Conservation (phyloP, 2,329 filamentous ascomycete genomes). For the Ceratocystis diversiconidia region DNA sequence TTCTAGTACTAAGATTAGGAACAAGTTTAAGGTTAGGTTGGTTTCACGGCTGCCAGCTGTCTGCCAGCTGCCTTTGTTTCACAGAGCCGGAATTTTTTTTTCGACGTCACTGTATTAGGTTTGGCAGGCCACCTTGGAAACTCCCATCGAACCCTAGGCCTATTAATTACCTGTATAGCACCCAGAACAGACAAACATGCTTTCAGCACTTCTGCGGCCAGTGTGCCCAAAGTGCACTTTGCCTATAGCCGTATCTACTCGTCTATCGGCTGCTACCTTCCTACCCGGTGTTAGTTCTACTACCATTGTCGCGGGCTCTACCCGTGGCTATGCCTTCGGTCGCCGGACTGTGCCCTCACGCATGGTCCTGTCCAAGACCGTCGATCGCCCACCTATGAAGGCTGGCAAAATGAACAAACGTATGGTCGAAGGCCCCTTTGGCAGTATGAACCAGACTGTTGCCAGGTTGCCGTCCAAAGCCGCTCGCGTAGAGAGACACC, state of each 20-base stretch:
- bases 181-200: background rate
- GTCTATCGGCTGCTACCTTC: background rate
- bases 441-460: conserved; percentile 41
- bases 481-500: background rate
- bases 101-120: background rate
- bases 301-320: background rate
- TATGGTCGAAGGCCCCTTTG: conserved; percentile 36
- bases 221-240: background rate
- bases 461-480: conserved; percentile 26
- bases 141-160: no score
- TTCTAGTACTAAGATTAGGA: background rate
- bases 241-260: background rate
- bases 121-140: background rate
- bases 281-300: background rate
- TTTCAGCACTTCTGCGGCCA: conserved; percentile 7
- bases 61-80: background rate
- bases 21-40: background rate
- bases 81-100: conserved; percentile 5
- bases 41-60: background rate
- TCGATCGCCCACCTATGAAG: conserved; percentile 30
- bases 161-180: background rate
- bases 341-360: conserved; percentile 31
- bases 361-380: conserved; percentile 44
- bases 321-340: conserved; percentile 11
- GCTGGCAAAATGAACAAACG: conserved; percentile 28